Evolutionary conservation across 179 eudicot genomes (phyloP).

Genomic region (Camellia oleifera): DNA sequence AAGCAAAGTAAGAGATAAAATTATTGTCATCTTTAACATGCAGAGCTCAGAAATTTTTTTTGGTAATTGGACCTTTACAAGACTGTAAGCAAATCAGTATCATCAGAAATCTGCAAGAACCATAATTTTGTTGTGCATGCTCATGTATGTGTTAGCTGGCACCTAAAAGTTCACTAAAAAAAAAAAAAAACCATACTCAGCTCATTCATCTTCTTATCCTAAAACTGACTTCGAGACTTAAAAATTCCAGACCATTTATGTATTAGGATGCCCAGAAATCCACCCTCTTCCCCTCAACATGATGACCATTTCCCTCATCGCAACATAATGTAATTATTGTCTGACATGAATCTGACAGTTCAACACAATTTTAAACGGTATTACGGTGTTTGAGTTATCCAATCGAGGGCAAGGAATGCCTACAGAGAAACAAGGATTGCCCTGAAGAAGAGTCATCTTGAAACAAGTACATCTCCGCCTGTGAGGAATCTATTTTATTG

Average conservation of each 20-base stretch:
- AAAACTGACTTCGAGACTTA: constrained; percentile 1
- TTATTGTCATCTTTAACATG: not conserved
- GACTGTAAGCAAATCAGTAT: not conserved
- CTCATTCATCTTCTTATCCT: not conserved
- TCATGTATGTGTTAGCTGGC: not conserved
- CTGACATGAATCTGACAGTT: constrained; percentile 1
- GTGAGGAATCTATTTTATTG: not conserved
- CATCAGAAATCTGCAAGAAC: not conserved
- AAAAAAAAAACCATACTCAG: not conserved
- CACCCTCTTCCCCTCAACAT: not conserved
- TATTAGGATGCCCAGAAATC: not conserved
- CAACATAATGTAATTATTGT: not conserved
- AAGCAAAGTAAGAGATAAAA: not conserved
- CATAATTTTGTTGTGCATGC: not conserved
- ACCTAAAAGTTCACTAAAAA: not conserved
- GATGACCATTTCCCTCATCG: not conserved
- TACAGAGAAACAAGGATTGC: not conserved
- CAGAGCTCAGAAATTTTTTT: not conserved
- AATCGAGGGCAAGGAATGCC: not conserved
- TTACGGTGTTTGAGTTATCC: not conserved
- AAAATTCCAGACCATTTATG: not conserved
- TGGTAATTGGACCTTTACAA: not conserved
- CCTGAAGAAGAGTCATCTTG: not conserved
- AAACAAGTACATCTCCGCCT: not conserved
- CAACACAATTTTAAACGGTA: not conserved